These are phyloP conservation scores for Seiridium unicorne DNA, from an alignment of 2,329 filamentous ascomycete genomes.

Conservation along the genomic window DNA sequence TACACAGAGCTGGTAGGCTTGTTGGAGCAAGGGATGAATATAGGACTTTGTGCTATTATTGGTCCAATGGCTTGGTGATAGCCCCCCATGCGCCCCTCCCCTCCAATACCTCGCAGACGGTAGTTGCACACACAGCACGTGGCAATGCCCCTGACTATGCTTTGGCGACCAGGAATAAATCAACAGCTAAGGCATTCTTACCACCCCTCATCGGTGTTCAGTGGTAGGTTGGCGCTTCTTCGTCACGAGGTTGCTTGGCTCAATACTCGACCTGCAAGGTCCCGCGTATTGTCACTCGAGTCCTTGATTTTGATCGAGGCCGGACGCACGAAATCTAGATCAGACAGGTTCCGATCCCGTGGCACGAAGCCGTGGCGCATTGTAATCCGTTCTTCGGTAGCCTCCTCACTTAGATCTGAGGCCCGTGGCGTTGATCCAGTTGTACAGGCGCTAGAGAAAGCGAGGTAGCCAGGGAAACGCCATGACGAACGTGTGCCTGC, in stretches of 20 bases:
- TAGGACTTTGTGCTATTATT: neutral
- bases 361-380: neutral
- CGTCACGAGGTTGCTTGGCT: neutral
- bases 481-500: neutral
- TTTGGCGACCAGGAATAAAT: neutral
- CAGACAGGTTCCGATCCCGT: neutral
- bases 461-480: neutral
- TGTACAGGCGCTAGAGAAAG: neutral
- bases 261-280: neutral
- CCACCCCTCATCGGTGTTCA: neutral
- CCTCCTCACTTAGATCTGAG: neutral
- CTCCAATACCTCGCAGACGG: neutral
- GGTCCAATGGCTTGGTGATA: neutral
- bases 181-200: neutral
- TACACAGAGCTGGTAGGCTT: neutral
- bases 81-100: neutral
- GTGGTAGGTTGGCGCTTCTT: neutral
- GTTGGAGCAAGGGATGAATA: neutral
- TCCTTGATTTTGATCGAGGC: neutral
- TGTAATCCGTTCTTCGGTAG: neutral
- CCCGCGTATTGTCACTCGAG: neutral
- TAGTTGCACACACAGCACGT: neutral
- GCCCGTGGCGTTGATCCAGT: neutral
- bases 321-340: neutral
- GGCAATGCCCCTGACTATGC: neutral